phyloP scores from a whole-genome alignment of 2,329 filamentous ascomycete genomes.

The Fusarium sp. region DNA sequence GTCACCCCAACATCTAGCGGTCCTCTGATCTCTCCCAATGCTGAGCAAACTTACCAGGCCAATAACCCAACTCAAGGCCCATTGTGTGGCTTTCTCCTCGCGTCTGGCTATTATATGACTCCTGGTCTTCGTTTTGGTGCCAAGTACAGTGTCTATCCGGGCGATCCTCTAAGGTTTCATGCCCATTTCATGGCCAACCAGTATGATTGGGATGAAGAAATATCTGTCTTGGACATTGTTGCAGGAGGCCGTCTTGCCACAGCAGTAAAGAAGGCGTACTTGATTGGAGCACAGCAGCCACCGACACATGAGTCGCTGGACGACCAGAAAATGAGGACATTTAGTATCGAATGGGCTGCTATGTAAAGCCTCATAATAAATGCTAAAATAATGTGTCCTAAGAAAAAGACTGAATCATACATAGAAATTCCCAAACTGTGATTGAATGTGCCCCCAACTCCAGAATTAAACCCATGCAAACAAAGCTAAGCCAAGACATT shows the following conservation, averaged over 20 bases:
- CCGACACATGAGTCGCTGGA: conserved; percentile 47
- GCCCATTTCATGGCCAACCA: conserved; percentile 92
- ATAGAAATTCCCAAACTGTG: conserved; percentile 6
- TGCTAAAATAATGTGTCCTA: conserved; percentile 15
- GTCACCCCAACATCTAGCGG: conserved; percentile 52
- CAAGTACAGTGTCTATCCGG: conserved; percentile 93
- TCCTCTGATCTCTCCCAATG: conserved; percentile 41
- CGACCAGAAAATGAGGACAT: conserved; percentile 67
- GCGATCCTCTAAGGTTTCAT: conserved; percentile 93
- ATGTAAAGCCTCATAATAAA: conserved; percentile 66
- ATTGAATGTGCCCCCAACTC: conserved; percentile 22
- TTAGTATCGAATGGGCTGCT: conserved; percentile 92
- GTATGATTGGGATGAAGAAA: conserved; percentile 85
- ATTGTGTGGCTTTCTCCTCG: conserved; percentile 82
- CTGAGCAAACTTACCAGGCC: conserved; percentile 18
- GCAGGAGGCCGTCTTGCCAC: conserved; percentile 89
- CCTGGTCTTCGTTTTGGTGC: conserved; percentile 95
- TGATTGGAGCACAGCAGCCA: conserved; percentile 76
- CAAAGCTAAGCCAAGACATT: conserved; percentile 44
- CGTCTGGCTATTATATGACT: conserved; percentile 83
- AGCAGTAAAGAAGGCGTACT: conserved; percentile 93
- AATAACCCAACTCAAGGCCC: conserved; percentile 52
- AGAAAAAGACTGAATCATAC: conserved; percentile 10
- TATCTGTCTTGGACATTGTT: conserved; percentile 85
- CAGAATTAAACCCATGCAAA: conserved; percentile 16